Conservation (phyloP, 805 yeast species). For the baker's yeast (Saccharomyces cerevisiae) region DNA sequence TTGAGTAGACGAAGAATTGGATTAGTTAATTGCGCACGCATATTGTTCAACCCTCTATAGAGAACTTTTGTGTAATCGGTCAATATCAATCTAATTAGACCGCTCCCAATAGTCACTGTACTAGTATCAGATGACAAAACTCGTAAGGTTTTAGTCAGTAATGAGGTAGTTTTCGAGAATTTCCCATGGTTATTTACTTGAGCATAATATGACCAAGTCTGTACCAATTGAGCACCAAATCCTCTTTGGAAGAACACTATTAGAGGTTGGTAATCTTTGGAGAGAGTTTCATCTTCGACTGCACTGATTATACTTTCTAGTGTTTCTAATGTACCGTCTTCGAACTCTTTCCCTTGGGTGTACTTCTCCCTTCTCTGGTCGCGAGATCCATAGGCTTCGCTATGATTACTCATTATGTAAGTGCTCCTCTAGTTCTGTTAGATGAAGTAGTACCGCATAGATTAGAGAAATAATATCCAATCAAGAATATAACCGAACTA, state of each 20-base stretch:
- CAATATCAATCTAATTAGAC: slow-evolving; percentile 41
- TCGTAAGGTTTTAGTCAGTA: slow-evolving; percentile 33
- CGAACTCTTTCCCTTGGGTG: slow-evolving; percentile 17
- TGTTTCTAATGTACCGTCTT: slow-evolving; percentile 23
- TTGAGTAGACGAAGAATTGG: slow-evolving; percentile 53
- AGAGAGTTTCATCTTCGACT: slow-evolving; percentile 12
- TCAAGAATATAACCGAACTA: not conserved
- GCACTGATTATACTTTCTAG: slow-evolving; percentile 16
- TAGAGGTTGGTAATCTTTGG: slow-evolving; percentile 21
- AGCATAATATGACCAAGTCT: slow-evolving; percentile 41
- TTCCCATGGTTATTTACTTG: slow-evolving; percentile 44
- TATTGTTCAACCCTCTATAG: slow-evolving; percentile 56
- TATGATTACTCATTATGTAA: not conserved
- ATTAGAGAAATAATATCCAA: not conserved
- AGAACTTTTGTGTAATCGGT: slow-evolving; percentile 51
- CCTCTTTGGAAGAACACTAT: slow-evolving; percentile 31
- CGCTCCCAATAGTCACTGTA: slow-evolving; percentile 16
- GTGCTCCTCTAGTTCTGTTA: not conserved
- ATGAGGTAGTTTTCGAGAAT: slow-evolving; percentile 38
- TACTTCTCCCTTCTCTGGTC: slow-evolving; percentile 7
- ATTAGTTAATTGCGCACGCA: slow-evolving; percentile 49
- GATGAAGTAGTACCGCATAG: not conserved
- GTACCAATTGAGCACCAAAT: slow-evolving; percentile 32
- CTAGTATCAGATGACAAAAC: slow-evolving; percentile 13
- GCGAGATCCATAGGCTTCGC: not conserved